Base-by-base conservation (phyloP, 1,284 basidiomycete genomes). In the Pyrrhoderma lamaoense region DNA sequence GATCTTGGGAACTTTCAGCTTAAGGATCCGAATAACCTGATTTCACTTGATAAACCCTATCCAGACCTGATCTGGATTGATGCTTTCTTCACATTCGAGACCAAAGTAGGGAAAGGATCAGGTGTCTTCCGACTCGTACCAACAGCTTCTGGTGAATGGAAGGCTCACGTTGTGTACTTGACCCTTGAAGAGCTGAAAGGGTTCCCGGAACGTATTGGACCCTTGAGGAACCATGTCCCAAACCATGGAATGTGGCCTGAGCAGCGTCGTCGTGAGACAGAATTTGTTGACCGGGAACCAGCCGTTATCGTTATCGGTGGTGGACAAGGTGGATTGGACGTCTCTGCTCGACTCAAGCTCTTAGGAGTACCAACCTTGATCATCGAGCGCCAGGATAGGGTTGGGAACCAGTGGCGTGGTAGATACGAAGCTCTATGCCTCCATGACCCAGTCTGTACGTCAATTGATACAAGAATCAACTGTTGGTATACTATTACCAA, bases 241-340 rank as follows among this genome's bases (percentile, higher is more conserved):
- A 70, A 71, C 53, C 70, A 72, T 49, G 70, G 70, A 39, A 67
- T 66, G 53, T 69, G 74, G 73, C 60, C 61, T 1, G 62, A 64
- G 21, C 62, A 67, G 54, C 65, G 74, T 8, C 63, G 61, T 40
- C 64, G 65, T 36, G 76, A 78, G 63, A 56, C 58, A 22, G 66
- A 66, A 46, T 76, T 71, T 56, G 61, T 58, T 27, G 68, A 68
- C 37, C 45, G 56, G 18, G 67, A 72, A 39, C 73, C 73, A 0
- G 64, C 68, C n/a, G n/a, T n/a, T n/a, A n/a, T n/a, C n/a, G n/a
- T n/a, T n/a, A n/a, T n/a, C n/a, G n/a, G n/a, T n/a, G 2, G 70
- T 8, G 83, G 83, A 0, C 84, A 87, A 62, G 74, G 75, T 48
- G 85, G 84, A 7, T 63, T 88, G 27, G 76, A 72, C 3, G 61